These are phyloP conservation scores for Maudiozyma serrabonitensis DNA, from an alignment of 805 yeast species.

Conservation along the genomic window DNA sequence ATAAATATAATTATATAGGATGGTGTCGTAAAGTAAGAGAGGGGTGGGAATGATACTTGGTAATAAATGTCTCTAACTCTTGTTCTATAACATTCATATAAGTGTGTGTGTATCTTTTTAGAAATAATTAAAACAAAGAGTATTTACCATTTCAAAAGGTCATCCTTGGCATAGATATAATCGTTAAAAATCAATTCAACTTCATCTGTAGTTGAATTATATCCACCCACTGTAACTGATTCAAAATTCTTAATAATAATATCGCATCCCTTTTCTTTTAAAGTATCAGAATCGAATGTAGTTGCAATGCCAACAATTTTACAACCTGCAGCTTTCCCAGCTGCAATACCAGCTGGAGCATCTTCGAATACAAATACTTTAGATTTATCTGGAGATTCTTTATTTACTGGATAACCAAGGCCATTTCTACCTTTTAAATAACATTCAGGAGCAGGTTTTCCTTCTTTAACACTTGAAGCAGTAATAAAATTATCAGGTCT, in stretches of 20 bases:
- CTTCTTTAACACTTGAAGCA: conserved; percentile 67
- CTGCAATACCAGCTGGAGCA: conserved; percentile 79
- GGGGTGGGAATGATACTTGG: too few relatives aligned
- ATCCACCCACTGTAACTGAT: conserved; percentile 48
- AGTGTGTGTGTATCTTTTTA: too few relatives aligned
- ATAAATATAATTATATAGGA: too few relatives aligned
- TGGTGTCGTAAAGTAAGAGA: too few relatives aligned
- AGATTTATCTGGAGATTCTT: conserved; percentile 29
- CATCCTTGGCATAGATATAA: conserved; percentile 32
- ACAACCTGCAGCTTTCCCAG: conserved; percentile 80
- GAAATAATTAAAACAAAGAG: neutral
- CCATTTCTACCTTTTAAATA: conserved; percentile 47
- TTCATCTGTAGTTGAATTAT: conserved; percentile 35
- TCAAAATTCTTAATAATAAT: conserved; percentile 69
- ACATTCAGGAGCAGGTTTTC: conserved; percentile 85
- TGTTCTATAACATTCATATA: too few relatives aligned
- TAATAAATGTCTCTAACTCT: too few relatives aligned
- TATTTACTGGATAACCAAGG: conserved; percentile 30
- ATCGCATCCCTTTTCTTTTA: conserved; percentile 69
- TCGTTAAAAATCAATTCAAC: conserved; percentile 31
- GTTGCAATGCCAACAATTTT: conserved; percentile 75
- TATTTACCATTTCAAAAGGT: conserved; percentile 27
- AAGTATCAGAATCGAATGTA: conserved; percentile 59
- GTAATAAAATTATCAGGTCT: conserved; percentile 72
- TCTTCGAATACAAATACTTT: conserved; percentile 70